A percentile compares a stretch with the other conserved stretches of the same genome.
Conservation (phyloP, 192 early-diverging fungal genomes). For the Geranomyces variabilis region DNA sequence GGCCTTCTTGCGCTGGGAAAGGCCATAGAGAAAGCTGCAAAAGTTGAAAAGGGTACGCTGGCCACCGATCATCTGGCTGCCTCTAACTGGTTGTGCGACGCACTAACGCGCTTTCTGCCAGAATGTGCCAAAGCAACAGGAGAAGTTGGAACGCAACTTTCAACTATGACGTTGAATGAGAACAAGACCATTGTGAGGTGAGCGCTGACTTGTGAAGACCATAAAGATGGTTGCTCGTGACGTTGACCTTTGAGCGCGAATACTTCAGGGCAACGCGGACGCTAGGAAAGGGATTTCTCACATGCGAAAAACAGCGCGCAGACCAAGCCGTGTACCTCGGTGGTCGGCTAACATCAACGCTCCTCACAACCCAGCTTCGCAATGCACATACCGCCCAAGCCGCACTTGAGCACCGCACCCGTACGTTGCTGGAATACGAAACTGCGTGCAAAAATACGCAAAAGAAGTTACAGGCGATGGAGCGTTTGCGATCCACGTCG, state of each 20-base stretch:
- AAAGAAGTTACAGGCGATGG: conserved; percentile 37
- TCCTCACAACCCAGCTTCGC: background rate
- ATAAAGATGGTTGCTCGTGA: too few species aligned
- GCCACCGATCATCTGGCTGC: background rate
- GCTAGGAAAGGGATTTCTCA: conserved; percentile 1
- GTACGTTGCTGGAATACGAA: conserved; percentile 41
- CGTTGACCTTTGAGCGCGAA: too few species aligned
- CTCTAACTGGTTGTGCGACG: background rate
- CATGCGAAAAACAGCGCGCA: background rate
- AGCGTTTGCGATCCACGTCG: conserved; percentile 29
- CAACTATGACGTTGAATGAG: conserved; percentile 4
- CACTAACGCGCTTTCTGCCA: background rate
- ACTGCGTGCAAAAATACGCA: conserved; percentile 43
- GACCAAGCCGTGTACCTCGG: background rate
- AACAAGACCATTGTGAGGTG: conserved; percentile 12
- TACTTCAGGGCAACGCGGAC: background rate
- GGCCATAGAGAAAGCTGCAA: conserved; percentile 17
- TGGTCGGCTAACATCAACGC: background rate
- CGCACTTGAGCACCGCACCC: conserved; percentile 39
- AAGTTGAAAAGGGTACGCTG: conserved; percentile 27
- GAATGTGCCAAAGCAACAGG: conserved; percentile 12
- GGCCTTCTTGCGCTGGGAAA: conserved; percentile 2
- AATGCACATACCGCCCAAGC: conserved; percentile 19
- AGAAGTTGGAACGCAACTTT: conserved; percentile 24
- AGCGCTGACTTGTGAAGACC: too few species aligned